These are phyloP conservation scores for Sphagnum contortum DNA, from an alignment of 225 moss, liverwort and hornwort species.

Conservation along the genomic window DNA sequence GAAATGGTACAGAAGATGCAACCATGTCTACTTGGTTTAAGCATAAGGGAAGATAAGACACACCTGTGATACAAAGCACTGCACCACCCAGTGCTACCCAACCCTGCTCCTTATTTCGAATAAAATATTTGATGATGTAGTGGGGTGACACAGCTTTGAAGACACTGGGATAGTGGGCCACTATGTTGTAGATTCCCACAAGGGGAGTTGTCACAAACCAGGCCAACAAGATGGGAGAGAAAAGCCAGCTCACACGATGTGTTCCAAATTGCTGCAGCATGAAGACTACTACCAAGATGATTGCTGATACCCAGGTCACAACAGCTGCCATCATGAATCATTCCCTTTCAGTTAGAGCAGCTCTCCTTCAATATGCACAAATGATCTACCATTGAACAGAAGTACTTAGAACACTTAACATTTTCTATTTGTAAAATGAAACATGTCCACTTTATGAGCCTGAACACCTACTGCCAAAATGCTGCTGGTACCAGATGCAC, in stretches of 20 bases:
- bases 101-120: slow-evolving; percentile 38
- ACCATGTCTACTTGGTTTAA: too few relatives aligned
- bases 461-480: too few relatives aligned
- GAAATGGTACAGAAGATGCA: neutral
- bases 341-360: neutral
- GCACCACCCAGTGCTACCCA: slow-evolving; percentile 77
- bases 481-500: too few relatives aligned
- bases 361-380: neutral
- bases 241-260: slow-evolving; percentile 44
- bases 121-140: slow-evolving; percentile 55
- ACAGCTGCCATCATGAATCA: slow-evolving; percentile 38
- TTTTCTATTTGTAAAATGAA: too few relatives aligned
- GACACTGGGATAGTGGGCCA: slow-evolving; percentile 33
- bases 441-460: too few relatives aligned
- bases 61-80: slow-evolving; percentile 82
- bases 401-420: neutral
- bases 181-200: slow-evolving; percentile 60
- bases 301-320: slow-evolving; percentile 52
- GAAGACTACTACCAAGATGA: slow-evolving; percentile 53
- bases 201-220: slow-evolving; percentile 55
- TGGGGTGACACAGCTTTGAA: slow-evolving; percentile 68
- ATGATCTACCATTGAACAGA: neutral
- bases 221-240: slow-evolving; percentile 61
- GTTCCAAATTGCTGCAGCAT: slow-evolving; percentile 68
- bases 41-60: neutral